Base-by-base conservation (phyloP, 257 asterid genomes). In the Vinca minor region DNA sequence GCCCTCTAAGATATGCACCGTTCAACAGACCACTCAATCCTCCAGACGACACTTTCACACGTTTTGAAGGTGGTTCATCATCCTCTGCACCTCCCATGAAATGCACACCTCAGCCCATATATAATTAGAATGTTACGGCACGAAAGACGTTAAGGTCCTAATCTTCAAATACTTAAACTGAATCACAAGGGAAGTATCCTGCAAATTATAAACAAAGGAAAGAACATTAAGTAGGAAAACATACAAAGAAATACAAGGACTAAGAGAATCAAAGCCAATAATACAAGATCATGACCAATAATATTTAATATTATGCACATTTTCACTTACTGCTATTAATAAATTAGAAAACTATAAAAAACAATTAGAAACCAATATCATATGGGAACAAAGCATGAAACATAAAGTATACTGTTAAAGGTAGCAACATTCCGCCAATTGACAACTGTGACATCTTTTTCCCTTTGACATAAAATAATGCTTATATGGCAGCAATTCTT, bases 21-120 rank as follows among this genome's bases (percentile, higher is more conserved):
- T 78, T 80, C 14, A 75, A 76, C 81, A 72, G 81, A 67, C 79
- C 83, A 72, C 84, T 71, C 39, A 72, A 70, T 68, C 75, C 71
- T 68, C 67, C 73, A 66, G 82, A 81, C 74, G 81, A 65, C 69
- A 82, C 81, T 80, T 84, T 89, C 83, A 81, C 86, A 53, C 95
- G 96, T 70, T 89, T 86, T 55, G 89, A 80, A 38, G 90, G 89
- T 77, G 95, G 91, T 76, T 79, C 95, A 74, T 82, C 83, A 71
- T 84, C 91, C 77, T 81, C 89, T 77, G 78, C 79, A 77, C 91
- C 89, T 84, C 91, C 95, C 95, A 87, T 87, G 88, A 82, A 87
- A 87, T 79, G 85, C 70, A 76, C 80, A 74, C 80, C 76, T 84
- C 88, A 86, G 87, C 85, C 95, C 87, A 84, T 87, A 77, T 78